A percentile compares a stretch with the other conserved stretches of the same genome.
phyloP scores from a whole-genome alignment of 1,139 yeast genomes.

The Candida anutae region DNA sequence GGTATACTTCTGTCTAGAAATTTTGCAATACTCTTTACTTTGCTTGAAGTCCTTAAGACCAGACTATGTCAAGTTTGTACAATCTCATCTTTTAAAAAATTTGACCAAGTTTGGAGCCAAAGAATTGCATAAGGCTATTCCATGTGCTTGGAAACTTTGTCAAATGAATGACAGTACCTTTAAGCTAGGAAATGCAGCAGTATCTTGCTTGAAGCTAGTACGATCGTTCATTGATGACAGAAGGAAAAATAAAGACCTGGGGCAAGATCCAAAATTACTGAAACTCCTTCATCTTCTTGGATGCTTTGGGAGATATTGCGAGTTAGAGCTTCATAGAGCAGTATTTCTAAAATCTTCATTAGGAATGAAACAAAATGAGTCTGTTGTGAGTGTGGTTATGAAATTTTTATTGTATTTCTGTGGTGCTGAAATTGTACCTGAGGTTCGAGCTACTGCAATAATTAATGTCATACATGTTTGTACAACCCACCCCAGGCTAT shows the following conservation, averaged over 20 bases:
- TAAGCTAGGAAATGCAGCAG: slow-evolving; percentile 52
- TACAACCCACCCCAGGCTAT: slow-evolving; percentile 52
- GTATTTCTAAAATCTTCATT: slow-evolving; percentile 31
- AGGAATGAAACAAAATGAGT: slow-evolving; percentile 43
- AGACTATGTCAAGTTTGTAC: slow-evolving; percentile 44
- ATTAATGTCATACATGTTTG: slow-evolving; percentile 53
- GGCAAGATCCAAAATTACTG: slow-evolving; percentile 43
- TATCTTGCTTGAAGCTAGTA: slow-evolving; percentile 47
- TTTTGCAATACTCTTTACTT: slow-evolving; percentile 45
- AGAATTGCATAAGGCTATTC: slow-evolving; percentile 64
- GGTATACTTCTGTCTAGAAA: slow-evolving; percentile 42
- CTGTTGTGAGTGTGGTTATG: slow-evolving; percentile 47
- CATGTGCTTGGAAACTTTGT: slow-evolving; percentile 54
- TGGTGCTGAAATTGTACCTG: slow-evolving; percentile 11
- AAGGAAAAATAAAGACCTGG: slow-evolving; percentile 9
- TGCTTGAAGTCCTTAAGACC: slow-evolving; percentile 38
- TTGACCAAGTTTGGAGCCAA: slow-evolving; percentile 50
- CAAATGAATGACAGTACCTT: slow-evolving; percentile 34
- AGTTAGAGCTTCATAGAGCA: slow-evolving; percentile 40
- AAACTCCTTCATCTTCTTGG: slow-evolving; percentile 59
- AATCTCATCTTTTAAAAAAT: slow-evolving; percentile 41
- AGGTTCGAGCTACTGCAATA: slow-evolving; percentile 44
- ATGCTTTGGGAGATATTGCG: slow-evolving; percentile 60
- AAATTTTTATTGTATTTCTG: slow-evolving; percentile 51
- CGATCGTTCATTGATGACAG: slow-evolving; percentile 30